phyloP scores from a whole-genome alignment of 805 yeast genomes.

The Metschnikowia gelsemii region DNA sequence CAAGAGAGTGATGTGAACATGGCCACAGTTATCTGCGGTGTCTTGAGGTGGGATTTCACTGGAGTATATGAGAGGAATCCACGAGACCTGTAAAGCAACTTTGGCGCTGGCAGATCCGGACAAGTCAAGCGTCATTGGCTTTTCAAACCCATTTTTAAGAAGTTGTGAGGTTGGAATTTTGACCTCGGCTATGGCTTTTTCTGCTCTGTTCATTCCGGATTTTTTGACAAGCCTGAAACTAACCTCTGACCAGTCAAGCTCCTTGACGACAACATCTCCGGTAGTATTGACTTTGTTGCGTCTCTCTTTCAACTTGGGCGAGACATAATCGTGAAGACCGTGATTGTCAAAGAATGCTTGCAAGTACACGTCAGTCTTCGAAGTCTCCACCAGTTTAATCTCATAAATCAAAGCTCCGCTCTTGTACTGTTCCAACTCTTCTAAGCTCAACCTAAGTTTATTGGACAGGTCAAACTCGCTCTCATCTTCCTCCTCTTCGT shows the following conservation, averaged over 20 bases:
- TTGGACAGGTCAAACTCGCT: conserved; percentile 24
- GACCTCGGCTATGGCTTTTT: conserved; percentile 59
- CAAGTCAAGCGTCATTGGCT: conserved; percentile 57
- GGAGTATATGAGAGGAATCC: conserved; percentile 69
- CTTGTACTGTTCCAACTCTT: conserved; percentile 54
- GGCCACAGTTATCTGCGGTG: conserved; percentile 72
- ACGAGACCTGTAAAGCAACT: conserved; percentile 62
- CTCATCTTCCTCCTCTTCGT: conserved; percentile 34
- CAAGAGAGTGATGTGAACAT: conserved; percentile 56
- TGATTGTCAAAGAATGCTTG: conserved; percentile 77
- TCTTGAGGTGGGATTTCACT: conserved; percentile 69
- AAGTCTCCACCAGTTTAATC: conserved; percentile 56
- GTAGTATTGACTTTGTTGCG: conserved; percentile 40
- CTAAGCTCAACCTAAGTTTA: conserved; percentile 52
- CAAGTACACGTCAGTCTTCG: conserved; percentile 58
- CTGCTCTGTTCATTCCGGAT: conserved; percentile 51
- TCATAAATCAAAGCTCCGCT: conserved; percentile 78
- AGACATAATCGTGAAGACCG: conserved; percentile 61
- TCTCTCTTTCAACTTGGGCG: conserved; percentile 52
- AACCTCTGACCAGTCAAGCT: conserved; percentile 70
- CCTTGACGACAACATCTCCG: conserved; percentile 75
- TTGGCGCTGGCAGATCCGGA: conserved; percentile 52
- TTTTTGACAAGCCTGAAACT: conserved; percentile 62
- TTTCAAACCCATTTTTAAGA: conserved; percentile 60
- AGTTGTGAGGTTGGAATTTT: conserved; percentile 66